A percentile compares a stretch with the other conserved stretches of the same genome.
Conservation (phyloP, 768 basidiomycete species). For the Tephrocybe sp. region DNA sequence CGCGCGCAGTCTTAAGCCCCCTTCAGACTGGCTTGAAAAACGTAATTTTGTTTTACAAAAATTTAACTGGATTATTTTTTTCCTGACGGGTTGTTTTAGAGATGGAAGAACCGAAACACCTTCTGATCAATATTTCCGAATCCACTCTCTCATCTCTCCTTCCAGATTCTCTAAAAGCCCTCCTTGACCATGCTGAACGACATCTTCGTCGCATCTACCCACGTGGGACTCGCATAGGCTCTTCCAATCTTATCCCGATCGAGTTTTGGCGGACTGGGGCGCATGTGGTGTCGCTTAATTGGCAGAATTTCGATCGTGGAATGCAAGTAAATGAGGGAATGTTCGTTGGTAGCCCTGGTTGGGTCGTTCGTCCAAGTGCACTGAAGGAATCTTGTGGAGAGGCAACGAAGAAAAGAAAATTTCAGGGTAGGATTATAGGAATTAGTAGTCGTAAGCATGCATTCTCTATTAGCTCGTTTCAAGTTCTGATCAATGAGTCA, state of each 20-base stretch:
- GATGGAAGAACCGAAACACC: conserved; percentile 39
- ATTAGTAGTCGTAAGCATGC: conserved; percentile 39
- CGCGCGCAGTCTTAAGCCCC: conserved; percentile 60
- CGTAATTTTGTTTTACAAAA: conserved; percentile 24
- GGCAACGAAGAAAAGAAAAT: conserved; percentile 10
- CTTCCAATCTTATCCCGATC: conserved; percentile 51
- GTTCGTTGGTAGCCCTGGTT: conserved; percentile 55
- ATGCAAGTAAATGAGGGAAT: conserved; percentile 64
- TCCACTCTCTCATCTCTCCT: conserved; percentile 38
- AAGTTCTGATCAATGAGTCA: conserved; percentile 16
- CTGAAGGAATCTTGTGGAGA: conserved; percentile 19
- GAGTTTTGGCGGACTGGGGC: conserved; percentile 55
- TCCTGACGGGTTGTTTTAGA: conserved; percentile 20
- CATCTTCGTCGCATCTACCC: conserved; percentile 59
- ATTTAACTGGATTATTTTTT: not conserved
- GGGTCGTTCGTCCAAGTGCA: conserved; percentile 46
- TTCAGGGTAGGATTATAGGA: conserved; percentile 37
- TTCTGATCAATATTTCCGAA: conserved; percentile 64
- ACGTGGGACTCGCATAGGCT: conserved; percentile 51
- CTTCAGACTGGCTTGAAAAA: conserved; percentile 45
- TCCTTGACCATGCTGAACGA: conserved; percentile 38
- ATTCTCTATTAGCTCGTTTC: not conserved
- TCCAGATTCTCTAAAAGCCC: conserved; percentile 28
- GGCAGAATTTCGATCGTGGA: conserved; percentile 57
- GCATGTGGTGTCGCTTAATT: conserved; percentile 57